Conservation (phyloP, 2,329 filamentous ascomycete species). For the Ophiostoma sp. region DNA sequence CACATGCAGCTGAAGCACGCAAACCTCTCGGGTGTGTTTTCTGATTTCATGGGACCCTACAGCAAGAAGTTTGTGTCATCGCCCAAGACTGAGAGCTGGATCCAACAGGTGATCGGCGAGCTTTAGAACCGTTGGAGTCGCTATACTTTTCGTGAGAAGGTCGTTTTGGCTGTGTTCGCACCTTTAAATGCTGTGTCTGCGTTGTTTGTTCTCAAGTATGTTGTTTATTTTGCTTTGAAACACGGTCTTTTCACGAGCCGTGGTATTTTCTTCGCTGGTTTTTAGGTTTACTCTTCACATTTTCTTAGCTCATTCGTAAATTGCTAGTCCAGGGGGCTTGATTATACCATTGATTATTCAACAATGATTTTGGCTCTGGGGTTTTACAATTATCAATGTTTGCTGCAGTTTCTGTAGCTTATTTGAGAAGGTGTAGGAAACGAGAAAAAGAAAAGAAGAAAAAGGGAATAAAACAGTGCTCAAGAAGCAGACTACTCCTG, state of each 20-base stretch:
- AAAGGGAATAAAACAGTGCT: neutral
- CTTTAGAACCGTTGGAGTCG: constrained; percentile 17
- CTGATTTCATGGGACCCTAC: constrained; percentile 58
- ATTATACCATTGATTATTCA: neutral
- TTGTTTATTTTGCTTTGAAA: neutral
- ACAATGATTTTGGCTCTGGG: neutral
- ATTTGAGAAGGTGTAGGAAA: neutral
- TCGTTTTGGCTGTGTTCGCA: neutral
- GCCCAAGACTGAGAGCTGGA: neutral
- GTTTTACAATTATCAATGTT: neutral
- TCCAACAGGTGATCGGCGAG: constrained; percentile 4
- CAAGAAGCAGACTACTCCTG: neutral
- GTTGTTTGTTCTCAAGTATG: neutral
- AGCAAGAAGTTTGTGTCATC: constrained; percentile 36
- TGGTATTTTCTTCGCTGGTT: neutral
- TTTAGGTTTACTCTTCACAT: neutral
- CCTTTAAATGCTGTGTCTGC: neutral
- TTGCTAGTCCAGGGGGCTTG: neutral
- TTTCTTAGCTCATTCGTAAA: neutral
- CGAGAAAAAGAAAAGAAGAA: neutral
- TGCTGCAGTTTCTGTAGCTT: neutral
- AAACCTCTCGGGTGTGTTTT: constrained; percentile 60
- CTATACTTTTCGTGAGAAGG: neutral
- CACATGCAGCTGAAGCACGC: constrained; percentile 77
- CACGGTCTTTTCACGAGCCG: neutral